phyloP scores from a whole-genome alignment of 2,329 filamentous ascomycete genomes.

The Pseudogymnoascus sp. region DNA sequence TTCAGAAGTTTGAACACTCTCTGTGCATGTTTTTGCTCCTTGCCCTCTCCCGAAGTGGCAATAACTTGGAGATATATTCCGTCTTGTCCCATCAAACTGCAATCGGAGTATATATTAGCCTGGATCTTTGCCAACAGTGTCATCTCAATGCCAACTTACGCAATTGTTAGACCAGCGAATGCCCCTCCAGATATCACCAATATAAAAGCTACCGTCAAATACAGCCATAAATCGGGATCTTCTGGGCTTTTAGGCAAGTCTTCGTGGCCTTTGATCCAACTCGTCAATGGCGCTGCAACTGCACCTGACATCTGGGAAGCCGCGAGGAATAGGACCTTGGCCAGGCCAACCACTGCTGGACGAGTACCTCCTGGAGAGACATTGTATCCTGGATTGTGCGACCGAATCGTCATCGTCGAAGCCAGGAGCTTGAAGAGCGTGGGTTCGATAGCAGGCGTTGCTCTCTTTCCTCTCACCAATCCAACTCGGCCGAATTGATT shows the following conservation, averaged over 20 bases:
- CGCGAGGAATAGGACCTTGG: constrained; percentile 43
- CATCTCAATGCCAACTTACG: constrained; percentile 40
- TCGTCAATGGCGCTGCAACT: constrained; percentile 28
- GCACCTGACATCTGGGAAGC: constrained; percentile 34
- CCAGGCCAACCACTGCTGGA: constrained; percentile 44
- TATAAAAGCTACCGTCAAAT: constrained; percentile 65
- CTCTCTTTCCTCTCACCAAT: neutral
- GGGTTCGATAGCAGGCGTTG: neutral
- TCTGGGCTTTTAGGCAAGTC: constrained; percentile 42
- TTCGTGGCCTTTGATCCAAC: constrained; percentile 36
- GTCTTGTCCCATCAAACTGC: constrained; percentile 51
- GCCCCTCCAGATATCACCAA: constrained; percentile 64
- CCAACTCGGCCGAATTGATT: neutral
- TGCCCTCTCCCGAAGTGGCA: constrained; percentile 68
- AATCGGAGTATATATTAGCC: neutral
- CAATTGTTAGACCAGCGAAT: constrained; percentile 87
- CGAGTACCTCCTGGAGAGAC: constrained; percentile 27
- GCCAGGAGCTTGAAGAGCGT: neutral
- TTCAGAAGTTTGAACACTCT: constrained; percentile 73
- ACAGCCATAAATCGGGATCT: constrained; percentile 68
- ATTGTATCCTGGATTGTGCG: constrained; percentile 2
- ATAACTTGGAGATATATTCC: constrained; percentile 94
- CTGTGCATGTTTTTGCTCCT: constrained; percentile 73
- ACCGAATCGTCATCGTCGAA: neutral
- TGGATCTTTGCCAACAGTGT: neutral